Base-by-base conservation (phyloP, 768 basidiomycete genomes). In the Suillus sp. region DNA sequence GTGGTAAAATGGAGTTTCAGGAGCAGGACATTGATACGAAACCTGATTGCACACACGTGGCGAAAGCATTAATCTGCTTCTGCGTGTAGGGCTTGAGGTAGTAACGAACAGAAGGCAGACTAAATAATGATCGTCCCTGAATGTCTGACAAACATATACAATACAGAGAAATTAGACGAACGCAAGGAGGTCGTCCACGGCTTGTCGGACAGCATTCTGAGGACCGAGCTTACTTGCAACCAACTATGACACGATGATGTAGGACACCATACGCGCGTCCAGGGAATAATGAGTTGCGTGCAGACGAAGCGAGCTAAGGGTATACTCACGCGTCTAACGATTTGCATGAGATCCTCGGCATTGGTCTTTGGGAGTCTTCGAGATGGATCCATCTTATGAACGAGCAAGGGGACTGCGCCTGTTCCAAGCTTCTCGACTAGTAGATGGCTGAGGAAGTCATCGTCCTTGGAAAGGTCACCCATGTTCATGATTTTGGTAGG, bases 401-500 rank as follows among this genome's bases (percentile, higher is more conserved):
- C 93, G 62, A 88, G 84, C 60, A 95, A 82, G n/a, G 93, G 92
- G 9, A 89, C 88, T 42, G 70, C 77, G 37, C 90, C 90, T 3
- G 92, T 92, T 50, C 93, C 92, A 38, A 95, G 85, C 69, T 93
- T 93, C 79, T 95, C 92, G 65, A 95, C 91, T 62, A 95, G 86
- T 43, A 95, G 83, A 78, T 94, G 91, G 71, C 89, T 91, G 74
- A 95, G 87, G 75, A 93, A 94, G 78, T 95, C 93, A 75, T 95
- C 93, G 78, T 95, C 93, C 76, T 86, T 88, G 71, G 92, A 91
- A 65, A 95, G 85, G 85, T 95, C 93, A 77, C 85, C 85, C 83
- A 92, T 90, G 79, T 92, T 91, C 92, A 94, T 94, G 69, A 91
- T 88, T 81, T 91, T 93, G 56, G 91, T 93, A 22, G 88, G 88